Conservation (phyloP, 305 asterid species). For the Striga hermonthica region DNA sequence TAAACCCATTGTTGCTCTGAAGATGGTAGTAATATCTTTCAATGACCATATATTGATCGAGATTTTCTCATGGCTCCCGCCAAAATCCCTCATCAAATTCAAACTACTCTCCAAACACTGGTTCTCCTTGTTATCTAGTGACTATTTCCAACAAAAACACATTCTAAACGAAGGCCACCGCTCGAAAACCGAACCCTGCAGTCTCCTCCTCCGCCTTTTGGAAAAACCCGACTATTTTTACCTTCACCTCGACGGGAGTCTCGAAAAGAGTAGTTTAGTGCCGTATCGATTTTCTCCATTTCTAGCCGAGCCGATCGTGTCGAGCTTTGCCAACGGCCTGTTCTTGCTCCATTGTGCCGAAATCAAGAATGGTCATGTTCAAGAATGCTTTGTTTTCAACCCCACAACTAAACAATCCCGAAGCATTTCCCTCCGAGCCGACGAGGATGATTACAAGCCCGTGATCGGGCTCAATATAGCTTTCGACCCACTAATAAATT, state of each 20-base stretch:
- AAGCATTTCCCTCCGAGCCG: constrained; percentile 18
- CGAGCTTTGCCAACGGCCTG: constrained; percentile 36
- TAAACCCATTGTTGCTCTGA: no score
- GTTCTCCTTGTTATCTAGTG: constrained; percentile 33
- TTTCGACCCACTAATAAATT: constrained; percentile 31
- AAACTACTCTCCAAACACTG: constrained; percentile 37
- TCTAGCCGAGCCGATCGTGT: constrained; percentile 14
- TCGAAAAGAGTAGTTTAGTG: constrained; percentile 12
- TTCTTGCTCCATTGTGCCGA: constrained; percentile 28
- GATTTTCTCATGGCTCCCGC: constrained; percentile 37
- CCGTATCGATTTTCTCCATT: constrained; percentile 26
- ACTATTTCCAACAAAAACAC: constrained; percentile 31
- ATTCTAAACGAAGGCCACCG: constrained; percentile 15
- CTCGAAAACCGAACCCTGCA: constrained; percentile 18
- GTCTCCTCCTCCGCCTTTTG: constrained; percentile 28
- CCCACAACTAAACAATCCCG: constrained; percentile 38
- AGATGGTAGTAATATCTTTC: constrained; percentile 17
- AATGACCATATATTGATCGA: constrained; percentile 29
- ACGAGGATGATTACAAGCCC: neutral
- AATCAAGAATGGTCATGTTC: constrained; percentile 9
- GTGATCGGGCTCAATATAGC: constrained; percentile 36
- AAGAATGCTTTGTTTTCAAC: constrained; percentile 35
- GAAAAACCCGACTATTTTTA: constrained; percentile 26
- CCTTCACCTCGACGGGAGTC: constrained; percentile 14
- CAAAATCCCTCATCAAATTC: constrained; percentile 39